Percentiles rank a stretch among this genome's conserved stretches.
Conservation (phyloP, 2,329 filamentous ascomycete species). For the Akanthomyces uredinophilus region DNA sequence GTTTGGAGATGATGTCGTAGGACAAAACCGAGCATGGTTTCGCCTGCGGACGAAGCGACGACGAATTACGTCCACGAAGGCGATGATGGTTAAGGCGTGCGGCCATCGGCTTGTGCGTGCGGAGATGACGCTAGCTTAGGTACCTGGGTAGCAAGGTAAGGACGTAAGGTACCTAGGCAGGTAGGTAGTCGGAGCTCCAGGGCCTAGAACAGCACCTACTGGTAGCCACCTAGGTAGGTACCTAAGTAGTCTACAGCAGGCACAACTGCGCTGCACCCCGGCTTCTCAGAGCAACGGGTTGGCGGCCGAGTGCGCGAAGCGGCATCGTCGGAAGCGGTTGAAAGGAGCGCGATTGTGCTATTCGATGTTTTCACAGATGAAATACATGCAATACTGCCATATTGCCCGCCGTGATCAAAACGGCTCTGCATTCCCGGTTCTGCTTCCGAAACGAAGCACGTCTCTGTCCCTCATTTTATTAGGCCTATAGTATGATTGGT, state of each 20-base stretch:
- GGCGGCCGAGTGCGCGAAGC: not conserved
- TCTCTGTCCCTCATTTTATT: not conserved
- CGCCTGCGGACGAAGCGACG: not conserved
- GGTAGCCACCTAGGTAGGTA: too few relatives aligned
- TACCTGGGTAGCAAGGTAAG: too few relatives aligned
- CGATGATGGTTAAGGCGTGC: not conserved
- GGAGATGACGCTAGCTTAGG: not conserved
- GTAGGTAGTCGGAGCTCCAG: not conserved
- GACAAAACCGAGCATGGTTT: not conserved
- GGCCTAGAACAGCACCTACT: not conserved
- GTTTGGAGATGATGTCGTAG: not conserved
- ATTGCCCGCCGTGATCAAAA: not conserved
- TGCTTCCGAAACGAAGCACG: not conserved
- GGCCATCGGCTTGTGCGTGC: not conserved
- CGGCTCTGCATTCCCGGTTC: not conserved
- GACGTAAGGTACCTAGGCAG: too few relatives aligned
- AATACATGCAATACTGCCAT: too few relatives aligned
- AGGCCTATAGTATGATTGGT: not conserved
- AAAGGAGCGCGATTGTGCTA: not conserved
- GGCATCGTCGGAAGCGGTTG: slow-evolving; percentile 5
- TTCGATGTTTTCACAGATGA: too few relatives aligned
- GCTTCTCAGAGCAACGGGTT: not conserved
- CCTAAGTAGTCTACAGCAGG: not conserved
- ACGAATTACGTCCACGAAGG: not conserved
- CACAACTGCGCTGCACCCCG: not conserved